Percentiles rank a stretch among this genome's conserved stretches.
Evolutionary conservation across 1,284 basidiomycete genomes (phyloP).

Genomic region (Ceraceosorus guamensis): DNA sequence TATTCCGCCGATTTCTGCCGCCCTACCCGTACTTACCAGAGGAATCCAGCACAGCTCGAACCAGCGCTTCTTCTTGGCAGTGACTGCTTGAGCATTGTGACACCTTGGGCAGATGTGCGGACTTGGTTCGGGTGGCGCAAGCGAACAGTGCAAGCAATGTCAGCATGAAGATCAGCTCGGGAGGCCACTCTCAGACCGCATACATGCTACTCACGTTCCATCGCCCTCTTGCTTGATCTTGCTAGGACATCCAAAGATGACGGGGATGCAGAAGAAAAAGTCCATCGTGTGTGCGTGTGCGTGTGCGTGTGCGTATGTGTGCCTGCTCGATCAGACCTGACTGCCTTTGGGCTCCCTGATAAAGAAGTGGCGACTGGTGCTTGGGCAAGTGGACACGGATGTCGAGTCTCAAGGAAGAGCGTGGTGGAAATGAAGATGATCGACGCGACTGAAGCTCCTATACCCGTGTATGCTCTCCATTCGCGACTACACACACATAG

Average conservation of each 20-base stretch:
- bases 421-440: too few species aligned
- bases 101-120: constrained; percentile 43
- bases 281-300: neutral
- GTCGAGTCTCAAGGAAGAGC: too few species aligned
- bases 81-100: constrained; percentile 44
- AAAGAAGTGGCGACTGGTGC: too few species aligned
- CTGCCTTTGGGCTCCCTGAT: too few species aligned
- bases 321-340: too few species aligned
- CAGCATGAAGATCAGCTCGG: neutral
- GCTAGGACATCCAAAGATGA: constrained; percentile 43
- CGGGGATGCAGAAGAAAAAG: constrained; percentile 21
- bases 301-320: neutral
- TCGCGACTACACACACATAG: too few species aligned
- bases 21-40: constrained; percentile 14
- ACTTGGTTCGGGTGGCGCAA: neutral
- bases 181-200: neutral
- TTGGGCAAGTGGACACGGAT: too few species aligned
- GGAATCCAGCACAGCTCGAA: constrained; percentile 47
- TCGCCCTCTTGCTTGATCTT: constrained; percentile 46
- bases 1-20: neutral
- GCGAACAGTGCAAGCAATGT: too few species aligned
- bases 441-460: too few species aligned
- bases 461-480: too few species aligned
- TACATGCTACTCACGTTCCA: constrained; percentile 15
- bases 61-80: constrained; percentile 39